A percentile compares a stretch with the other conserved stretches of the same genome.
phyloP scores from a whole-genome alignment of 2,329 filamentous ascomycete genomes.

The Alternaria novae-zelandiae region DNA sequence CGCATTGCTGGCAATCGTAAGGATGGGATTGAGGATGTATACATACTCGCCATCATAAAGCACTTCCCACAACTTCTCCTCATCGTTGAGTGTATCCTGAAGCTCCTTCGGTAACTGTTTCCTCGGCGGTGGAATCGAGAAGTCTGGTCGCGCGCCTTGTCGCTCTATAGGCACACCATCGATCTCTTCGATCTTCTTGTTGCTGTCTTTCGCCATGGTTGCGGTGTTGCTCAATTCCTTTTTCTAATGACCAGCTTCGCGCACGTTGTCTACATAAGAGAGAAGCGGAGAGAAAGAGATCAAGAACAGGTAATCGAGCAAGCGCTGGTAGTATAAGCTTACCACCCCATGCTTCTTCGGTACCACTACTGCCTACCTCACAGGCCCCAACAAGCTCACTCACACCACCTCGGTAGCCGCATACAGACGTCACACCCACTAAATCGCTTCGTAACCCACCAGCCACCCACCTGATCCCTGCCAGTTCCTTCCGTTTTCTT shows the following conservation, averaged over 20 bases:
- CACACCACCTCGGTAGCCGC: not conserved
- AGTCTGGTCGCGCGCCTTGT: conserved; percentile 54
- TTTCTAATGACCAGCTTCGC: not conserved
- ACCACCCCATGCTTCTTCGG: not conserved
- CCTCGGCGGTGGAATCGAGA: conserved; percentile 56
- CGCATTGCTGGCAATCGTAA: not conserved
- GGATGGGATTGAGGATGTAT: not conserved
- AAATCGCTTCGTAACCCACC: not conserved
- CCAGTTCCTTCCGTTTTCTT: no score
- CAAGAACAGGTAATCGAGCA: not conserved
- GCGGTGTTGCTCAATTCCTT: not conserved
- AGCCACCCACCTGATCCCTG: not conserved
- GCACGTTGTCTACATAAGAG: not conserved
- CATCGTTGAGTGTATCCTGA: conserved; percentile 62
- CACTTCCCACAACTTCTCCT: conserved; percentile 79
- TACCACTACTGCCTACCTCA: conserved; percentile 2
- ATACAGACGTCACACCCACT: conserved; percentile 13
- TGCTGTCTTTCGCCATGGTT: conserved; percentile 47
- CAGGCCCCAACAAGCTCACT: not conserved
- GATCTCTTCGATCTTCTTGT: conserved; percentile 35
- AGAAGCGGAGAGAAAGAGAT: not conserved
- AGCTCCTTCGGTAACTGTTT: conserved; percentile 61
- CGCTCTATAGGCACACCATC: conserved; percentile 52
- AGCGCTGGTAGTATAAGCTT: not conserved
- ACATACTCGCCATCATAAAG: conserved; percentile 80